Percentiles rank a stretch among this genome's conserved stretches.
Evolutionary conservation across 352 stramenopile genomes (phyloP).

Genomic region (Pythium aphanidermatum): DNA sequence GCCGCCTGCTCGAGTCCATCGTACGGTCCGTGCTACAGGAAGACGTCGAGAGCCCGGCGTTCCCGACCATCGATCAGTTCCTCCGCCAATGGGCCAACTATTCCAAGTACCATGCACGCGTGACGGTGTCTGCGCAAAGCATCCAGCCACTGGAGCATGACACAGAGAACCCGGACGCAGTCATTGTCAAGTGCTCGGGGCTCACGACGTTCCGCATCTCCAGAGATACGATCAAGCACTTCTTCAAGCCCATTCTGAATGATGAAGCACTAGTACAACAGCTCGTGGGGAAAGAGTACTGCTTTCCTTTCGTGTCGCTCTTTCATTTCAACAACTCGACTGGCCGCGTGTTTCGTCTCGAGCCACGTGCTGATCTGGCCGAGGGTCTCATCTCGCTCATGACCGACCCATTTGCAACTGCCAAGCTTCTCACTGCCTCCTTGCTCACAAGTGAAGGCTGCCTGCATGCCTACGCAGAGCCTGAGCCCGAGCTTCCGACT

Average conservation of each 20-base stretch:
- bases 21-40: constrained; percentile 42
- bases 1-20: constrained; percentile 27
- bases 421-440: constrained; percentile 44
- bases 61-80: constrained; percentile 44
- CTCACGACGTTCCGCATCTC: constrained; percentile 47
- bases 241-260: constrained; percentile 47
- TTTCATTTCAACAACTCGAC: constrained; percentile 44
- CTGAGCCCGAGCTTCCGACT: neutral
- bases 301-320: constrained; percentile 42
- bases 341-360: constrained; percentile 42
- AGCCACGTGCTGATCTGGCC: constrained; percentile 45
- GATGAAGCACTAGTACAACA: constrained; percentile 59
- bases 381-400: constrained; percentile 45
- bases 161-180: constrained; percentile 24
- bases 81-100: constrained; percentile 55
- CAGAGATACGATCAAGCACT: constrained; percentile 52
- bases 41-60: constrained; percentile 44
- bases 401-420: constrained; percentile 45
- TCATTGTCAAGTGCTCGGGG: constrained; percentile 37
- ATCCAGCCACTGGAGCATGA: constrained; percentile 30
- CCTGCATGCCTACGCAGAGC: constrained; percentile 41
- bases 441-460: constrained; percentile 46
- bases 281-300: constrained; percentile 52
- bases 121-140: constrained; percentile 23
- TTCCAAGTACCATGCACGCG: constrained; percentile 46